Conservation (phyloP, 176 grass and related monocot genomes). For the Oryza punctata region DNA sequence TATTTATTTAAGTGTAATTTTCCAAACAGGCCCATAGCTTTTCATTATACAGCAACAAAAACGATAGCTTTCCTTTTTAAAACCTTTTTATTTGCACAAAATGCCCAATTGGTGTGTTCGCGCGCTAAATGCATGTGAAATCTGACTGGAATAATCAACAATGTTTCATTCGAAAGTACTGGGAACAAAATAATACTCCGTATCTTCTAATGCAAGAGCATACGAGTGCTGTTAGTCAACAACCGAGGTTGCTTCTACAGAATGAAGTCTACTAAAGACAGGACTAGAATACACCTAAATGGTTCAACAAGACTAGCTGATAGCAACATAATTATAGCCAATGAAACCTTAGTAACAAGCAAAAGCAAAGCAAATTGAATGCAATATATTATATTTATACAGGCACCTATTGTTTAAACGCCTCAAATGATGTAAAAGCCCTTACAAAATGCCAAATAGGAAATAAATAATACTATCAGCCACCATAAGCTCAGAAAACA, state of each 20-base stretch:
- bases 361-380: slow-evolving; percentile 3
- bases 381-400: slow-evolving; percentile 12
- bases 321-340: neutral
- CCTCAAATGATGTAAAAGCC: neutral
- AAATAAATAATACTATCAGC: slow-evolving; percentile 7
- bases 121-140: neutral
- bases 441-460: neutral
- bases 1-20: slow-evolving; percentile 15
- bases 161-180: neutral
- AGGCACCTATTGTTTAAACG: neutral
- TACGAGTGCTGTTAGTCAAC: neutral
- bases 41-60: slow-evolving; percentile 1
- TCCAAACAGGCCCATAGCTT: neutral
- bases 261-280: slow-evolving; percentile 1
- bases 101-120: neutral
- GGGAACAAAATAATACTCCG: neutral
- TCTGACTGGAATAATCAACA: neutral
- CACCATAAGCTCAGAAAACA: neutral
- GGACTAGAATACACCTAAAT: slow-evolving; percentile 3
- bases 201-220: slow-evolving; percentile 14
- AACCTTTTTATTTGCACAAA: slow-evolving; percentile 9
- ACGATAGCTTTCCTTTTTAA: neutral
- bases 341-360: neutral
- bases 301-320: neutral
- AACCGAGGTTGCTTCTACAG: neutral